phyloP scores from a whole-genome alignment of 345 rosid genomes.

The Syzygium oleosum region DNA sequence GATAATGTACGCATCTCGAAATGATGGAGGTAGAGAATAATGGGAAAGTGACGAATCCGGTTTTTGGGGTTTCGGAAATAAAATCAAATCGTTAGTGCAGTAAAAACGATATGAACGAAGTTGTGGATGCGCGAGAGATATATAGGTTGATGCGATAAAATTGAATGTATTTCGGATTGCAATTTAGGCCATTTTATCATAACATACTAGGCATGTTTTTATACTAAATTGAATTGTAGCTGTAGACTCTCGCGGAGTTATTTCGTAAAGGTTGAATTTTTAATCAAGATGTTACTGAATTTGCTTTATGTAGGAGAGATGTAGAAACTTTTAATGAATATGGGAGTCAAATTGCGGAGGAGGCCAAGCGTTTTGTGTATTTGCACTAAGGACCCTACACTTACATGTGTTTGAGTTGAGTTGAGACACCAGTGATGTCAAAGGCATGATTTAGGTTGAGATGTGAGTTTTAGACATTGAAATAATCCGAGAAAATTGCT shows the following conservation, averaged over 20 bases:
- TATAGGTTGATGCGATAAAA: accelerated
- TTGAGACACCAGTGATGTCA: not conserved
- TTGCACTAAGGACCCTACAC: not conserved
- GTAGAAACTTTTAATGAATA: not conserved
- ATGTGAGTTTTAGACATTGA: not conserved
- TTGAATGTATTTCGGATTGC: accelerated
- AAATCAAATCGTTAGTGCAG: not conserved
- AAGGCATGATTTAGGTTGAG: not conserved
- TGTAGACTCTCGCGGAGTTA: not conserved
- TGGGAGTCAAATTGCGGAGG: not conserved
- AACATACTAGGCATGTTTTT: not conserved
- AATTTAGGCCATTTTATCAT: not conserved
- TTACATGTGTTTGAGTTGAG: too few relatives aligned
- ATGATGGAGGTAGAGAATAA: not conserved
- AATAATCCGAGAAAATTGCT: not conserved
- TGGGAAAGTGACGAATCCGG: not conserved
- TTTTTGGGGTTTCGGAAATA: not conserved
- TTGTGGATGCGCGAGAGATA: not conserved
- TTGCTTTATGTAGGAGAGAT: not conserved
- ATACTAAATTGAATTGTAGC: not conserved
- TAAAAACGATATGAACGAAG: not conserved
- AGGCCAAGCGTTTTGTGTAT: not conserved
- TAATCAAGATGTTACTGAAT: not conserved
- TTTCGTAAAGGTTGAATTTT: not conserved
- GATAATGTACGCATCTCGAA: not conserved